Evolutionary conservation across 1,284 basidiomycete genomes (phyloP).

Genomic region (Cutaneotrichosporon sp.): DNA sequence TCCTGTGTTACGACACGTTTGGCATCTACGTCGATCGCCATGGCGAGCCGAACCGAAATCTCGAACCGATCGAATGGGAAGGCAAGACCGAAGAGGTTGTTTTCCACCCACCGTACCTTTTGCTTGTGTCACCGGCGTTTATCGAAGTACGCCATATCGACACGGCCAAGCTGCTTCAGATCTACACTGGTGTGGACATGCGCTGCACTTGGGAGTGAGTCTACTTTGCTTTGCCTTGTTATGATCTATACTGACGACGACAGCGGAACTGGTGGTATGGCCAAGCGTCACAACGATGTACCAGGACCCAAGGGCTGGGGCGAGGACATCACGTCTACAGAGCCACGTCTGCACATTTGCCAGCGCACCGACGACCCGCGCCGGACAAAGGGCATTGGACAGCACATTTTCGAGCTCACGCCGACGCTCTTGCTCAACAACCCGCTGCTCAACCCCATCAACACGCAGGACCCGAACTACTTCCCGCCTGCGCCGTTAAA

Average conservation of each 20-base stretch:
- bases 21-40: slow-evolving; percentile 61
- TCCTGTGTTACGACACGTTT: slow-evolving; percentile 90
- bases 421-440: slow-evolving; percentile 47
- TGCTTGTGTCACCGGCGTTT: slow-evolving; percentile 85
- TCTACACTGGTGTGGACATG: slow-evolving; percentile 74
- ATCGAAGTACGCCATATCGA: slow-evolving; percentile 85
- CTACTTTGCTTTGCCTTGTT: not conserved
- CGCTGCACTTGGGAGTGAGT: slow-evolving; percentile 68
- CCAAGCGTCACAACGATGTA: slow-evolving; percentile 24
- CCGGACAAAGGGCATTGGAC: slow-evolving; percentile 36
- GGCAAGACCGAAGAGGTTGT: slow-evolving; percentile 81
- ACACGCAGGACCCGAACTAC: slow-evolving; percentile 45
- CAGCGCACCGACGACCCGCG: slow-evolving; percentile 26
- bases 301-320: slow-evolving; percentile 46
- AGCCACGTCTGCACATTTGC: slow-evolving; percentile 47
- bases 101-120: slow-evolving; percentile 79
- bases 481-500: slow-evolving; percentile 43
- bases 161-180: slow-evolving; percentile 80
- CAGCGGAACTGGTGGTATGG: slow-evolving; percentile 35
- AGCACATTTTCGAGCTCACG: slow-evolving; percentile 47
- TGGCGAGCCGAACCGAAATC: slow-evolving; percentile 68
- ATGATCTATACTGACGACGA: not conserved
- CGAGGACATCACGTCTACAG: slow-evolving; percentile 42
- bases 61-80: slow-evolving; percentile 87
- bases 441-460: slow-evolving; percentile 40